phyloP scores from a whole-genome alignment of 768 basidiomycete genomes.

The Nidularia sp. region DNA sequence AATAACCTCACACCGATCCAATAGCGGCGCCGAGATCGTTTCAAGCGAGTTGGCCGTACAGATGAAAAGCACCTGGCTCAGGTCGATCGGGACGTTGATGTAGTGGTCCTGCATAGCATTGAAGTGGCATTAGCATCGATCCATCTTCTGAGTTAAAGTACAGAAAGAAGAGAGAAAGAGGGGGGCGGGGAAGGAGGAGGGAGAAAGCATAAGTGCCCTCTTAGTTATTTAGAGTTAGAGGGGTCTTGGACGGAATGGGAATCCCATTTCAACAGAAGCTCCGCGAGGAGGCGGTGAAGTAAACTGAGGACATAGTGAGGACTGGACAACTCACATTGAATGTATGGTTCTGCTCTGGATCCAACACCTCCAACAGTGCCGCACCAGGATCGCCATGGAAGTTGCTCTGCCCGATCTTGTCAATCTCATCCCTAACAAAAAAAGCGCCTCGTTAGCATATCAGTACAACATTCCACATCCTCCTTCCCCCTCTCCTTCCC shows the following conservation, averaged over 20 bases:
- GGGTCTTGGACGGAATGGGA: too few relatives aligned
- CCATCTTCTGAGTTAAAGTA: too few relatives aligned
- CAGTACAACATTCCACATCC: not conserved
- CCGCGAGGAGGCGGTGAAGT: too few relatives aligned
- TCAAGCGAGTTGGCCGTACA: conserved; percentile 91
- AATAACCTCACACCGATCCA: conserved; percentile 89
- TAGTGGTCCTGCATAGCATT: conserved; percentile 70
- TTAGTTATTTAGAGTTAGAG: too few relatives aligned
- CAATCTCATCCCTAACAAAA: conserved; percentile 73
- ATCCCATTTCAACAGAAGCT: too few relatives aligned
- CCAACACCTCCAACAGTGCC: conserved; percentile 86
- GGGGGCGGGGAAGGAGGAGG: too few relatives aligned
- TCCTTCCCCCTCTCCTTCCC: not conserved
- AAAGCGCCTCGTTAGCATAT: conserved; percentile 5
- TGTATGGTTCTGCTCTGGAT: conserved; percentile 88
- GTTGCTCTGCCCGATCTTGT: conserved; percentile 84
- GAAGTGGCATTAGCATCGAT: not conserved
- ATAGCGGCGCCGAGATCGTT: conserved; percentile 81
- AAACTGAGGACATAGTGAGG: too few relatives aligned
- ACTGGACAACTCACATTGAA: conserved; percentile 53
- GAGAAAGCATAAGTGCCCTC: too few relatives aligned
- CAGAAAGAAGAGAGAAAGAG: too few relatives aligned
- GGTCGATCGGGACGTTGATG: conserved; percentile 82
- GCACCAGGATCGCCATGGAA: conserved; percentile 92
- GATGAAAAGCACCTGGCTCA: conserved; percentile 87